Conservation (phyloP, 1,284 basidiomycete species). For the Coniferiporia sulphurascens region DNA sequence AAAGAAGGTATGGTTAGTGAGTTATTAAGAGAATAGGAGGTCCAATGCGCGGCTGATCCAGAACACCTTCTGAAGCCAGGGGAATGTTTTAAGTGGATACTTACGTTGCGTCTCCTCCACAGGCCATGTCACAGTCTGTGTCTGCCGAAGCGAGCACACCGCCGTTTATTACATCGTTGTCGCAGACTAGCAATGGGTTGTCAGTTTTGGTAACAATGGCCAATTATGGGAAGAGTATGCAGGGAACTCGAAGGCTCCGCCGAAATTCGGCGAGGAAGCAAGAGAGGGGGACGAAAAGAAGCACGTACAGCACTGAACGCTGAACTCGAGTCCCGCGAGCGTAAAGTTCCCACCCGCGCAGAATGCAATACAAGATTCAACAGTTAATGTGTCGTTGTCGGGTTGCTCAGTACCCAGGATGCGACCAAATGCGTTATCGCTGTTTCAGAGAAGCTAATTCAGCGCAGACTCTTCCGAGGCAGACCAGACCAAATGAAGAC, state of each 20-base stretch:
- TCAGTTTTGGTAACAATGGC: too few species aligned
- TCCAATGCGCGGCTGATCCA: too few species aligned
- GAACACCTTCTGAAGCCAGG: not conserved
- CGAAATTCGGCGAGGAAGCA: conserved; percentile 1
- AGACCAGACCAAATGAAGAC: not conserved
- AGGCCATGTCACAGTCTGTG: conserved; percentile 60
- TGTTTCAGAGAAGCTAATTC: not conserved
- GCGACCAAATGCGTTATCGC: conserved; percentile 50
- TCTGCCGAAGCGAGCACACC: conserved; percentile 41
- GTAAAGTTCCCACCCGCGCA: conserved; percentile 42
- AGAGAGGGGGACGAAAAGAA: not conserved
- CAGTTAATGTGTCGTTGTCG: conserved; percentile 34
- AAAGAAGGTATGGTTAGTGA: too few species aligned
- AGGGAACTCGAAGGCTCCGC: not conserved
- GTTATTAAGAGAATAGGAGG: too few species aligned
- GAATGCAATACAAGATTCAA: conserved; percentile 41
- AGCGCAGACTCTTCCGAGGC: not conserved
- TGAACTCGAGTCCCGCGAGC: conserved; percentile 43
- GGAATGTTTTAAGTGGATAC: conserved; percentile 23
- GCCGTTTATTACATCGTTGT: conserved; percentile 52
- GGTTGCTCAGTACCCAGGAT: conserved; percentile 34
- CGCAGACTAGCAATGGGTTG: conserved; percentile 46
- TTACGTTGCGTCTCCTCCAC: conserved; percentile 59
- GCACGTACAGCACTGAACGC: conserved; percentile 54
- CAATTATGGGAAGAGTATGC: conserved; percentile 10